Evolutionary conservation across 805 yeast genomes (phyloP), one percentile per base, ranked within the genome.

Genomic region (Ogataea salicorniae): DNA sequence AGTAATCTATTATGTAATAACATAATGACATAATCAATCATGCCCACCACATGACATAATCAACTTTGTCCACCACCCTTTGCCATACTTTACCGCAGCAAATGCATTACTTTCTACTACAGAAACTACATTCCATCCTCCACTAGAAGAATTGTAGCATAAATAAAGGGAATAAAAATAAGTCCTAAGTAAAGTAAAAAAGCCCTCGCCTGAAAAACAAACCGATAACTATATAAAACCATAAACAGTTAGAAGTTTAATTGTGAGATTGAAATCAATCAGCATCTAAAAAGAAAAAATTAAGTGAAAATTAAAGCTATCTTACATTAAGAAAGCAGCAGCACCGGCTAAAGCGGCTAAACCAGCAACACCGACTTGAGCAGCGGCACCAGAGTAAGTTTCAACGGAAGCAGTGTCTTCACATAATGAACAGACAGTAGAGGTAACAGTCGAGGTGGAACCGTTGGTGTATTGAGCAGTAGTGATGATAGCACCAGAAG

Each of bases 251-350:
- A 26, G 15, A 26, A 16, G n/a, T n/a, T 33, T 17, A 26, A 40
- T 33, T 18, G 20, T 36, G 4, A 20, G 20, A 16, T 16, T 36
- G 15, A 36, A 17, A 36, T 36, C 17, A 36, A 36, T 9, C 8
- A 26, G 11, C 13, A 18, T 36, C 17, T 20, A 36, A 36, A 36
- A 20, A 20, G 4, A 13, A 16, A 17, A 23, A 6, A 9, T 9
- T 11, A 39, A 23, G 14, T 8, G 17, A 3, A 6, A 7, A 23
- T 18, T 6, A 34, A 36, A 35, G 6, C 13, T 23, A 5, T 13
- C 48, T 51, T 54, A 58, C 46, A 58, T 50, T 44, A 57, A 45
- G 52, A 58, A 56, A 48, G 60, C 61, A 41, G 61, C 61, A 45
- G 50, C 56, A 47, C 58, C 62, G 22, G 54, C 58, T 18, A 58